Base-by-base conservation (phyloP, 495 filamentous ascomycete genomes). In the Penicillium manginii region DNA sequence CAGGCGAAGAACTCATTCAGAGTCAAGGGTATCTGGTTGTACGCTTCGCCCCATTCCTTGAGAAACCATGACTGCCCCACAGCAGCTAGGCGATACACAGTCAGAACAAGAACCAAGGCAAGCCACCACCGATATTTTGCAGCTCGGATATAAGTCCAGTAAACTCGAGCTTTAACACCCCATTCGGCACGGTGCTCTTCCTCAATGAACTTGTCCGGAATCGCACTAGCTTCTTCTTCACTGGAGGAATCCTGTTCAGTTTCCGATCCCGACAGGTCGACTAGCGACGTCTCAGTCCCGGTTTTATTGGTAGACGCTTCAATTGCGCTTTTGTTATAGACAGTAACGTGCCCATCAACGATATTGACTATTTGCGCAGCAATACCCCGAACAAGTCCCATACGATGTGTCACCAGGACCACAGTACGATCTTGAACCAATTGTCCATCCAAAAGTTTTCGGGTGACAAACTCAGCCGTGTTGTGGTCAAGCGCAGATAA, bases 21-120 rank as follows among this genome's bases (percentile, higher is more conserved):
- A 6, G 67, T 11, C 5, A 68, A 43, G 26, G 61, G 29, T 32
- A 57, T 61, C 51, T 74, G 58, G 49, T 78, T 75, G 66, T 93
- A 93, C 6, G 85, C 84, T 70, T 93, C 90, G 47, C 88, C 90
- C 91, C 91, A 96, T 61, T 83, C 81, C 63, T 96, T 93, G 45
- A 96, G 82, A 53, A 92, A 93, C 88, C 90, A 96, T 14, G 82
- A 84, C 62, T 89, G 83, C 23, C 72, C 83, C 50, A 92, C 72
- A 54, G 81, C 77, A 26, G 81, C 63, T 4, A 86, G 60, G 19
- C 91, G 86, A 62, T 83, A 88, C 1, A 87, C 46, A 18, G 80
- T 66, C 22, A 91, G 79, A 18, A 86, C 69, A 2, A 78, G 45
- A 46, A 91, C 73, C 21, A 91, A 75, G 6, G 80, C 61, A 17